These are phyloP conservation scores for Aspergillus spinulosporus DNA, from an alignment of 2,329 filamentous ascomycete genomes.

Conservation along the genomic window DNA sequence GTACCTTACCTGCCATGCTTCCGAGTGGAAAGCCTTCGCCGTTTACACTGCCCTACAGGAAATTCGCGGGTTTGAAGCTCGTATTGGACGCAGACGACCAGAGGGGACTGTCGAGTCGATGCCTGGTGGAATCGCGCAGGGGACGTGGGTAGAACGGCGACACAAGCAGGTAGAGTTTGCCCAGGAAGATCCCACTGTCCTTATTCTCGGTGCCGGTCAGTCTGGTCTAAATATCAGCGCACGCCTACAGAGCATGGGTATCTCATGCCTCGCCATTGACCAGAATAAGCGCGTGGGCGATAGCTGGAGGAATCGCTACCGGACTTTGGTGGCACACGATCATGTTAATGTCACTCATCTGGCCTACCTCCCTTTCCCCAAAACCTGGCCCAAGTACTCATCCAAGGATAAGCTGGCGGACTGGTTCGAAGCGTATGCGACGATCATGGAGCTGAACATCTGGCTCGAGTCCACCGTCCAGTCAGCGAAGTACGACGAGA, in stretches of 20 bases:
- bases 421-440: slow-evolving; percentile 5
- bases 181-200: neutral
- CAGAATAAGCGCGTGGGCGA: slow-evolving; percentile 2
- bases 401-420: slow-evolving; percentile 13
- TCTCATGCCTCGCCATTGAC: neutral
- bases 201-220: slow-evolving; percentile 1
- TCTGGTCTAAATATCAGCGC: slow-evolving; percentile 4
- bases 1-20: neutral
- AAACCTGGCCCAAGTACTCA: slow-evolving; percentile 5
- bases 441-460: slow-evolving; percentile 4
- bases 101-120: neutral
- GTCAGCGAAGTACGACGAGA: neutral
- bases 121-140: neutral
- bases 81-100: neutral
- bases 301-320: slow-evolving; percentile 7
- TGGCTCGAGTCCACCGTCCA: neutral
- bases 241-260: neutral
- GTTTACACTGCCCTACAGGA: neutral
- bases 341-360: neutral
- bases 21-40: neutral
- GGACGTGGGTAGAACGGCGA: neutral
- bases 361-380: slow-evolving; percentile 4
- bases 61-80: neutral
- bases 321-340: slow-evolving; percentile 4
- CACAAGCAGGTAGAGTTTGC: neutral